phyloP scores from a whole-genome alignment of 2,329 filamentous ascomycete species.

The Fusarium pininemorale region DNA sequence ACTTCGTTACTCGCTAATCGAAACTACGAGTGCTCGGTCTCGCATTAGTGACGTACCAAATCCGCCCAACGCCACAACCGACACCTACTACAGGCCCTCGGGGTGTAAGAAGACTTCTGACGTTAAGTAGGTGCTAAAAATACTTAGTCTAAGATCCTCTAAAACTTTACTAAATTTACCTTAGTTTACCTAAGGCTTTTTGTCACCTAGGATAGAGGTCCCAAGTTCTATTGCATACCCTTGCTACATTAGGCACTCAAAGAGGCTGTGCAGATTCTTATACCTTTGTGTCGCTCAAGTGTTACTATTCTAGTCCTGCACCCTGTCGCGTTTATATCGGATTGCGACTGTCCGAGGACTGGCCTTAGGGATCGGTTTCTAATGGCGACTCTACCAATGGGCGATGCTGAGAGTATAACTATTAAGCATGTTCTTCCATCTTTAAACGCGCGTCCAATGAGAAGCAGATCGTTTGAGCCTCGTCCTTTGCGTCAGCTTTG shows the following conservation, averaged over 20 bases:
- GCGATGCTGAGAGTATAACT: not conserved
- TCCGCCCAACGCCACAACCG: conserved; percentile 35
- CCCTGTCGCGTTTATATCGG: conserved; percentile 3
- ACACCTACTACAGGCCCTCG: not conserved
- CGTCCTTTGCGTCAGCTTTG: conserved; percentile 24
- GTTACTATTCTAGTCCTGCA: conserved; percentile 24
- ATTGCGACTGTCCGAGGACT: conserved; percentile 7
- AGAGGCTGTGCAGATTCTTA: conserved; percentile 33
- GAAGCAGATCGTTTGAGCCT: conserved; percentile 21
- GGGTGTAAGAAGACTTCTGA: no score
- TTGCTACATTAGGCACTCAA: not conserved
- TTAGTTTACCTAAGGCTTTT: no score
- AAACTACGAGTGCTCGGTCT: not conserved
- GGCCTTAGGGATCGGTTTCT: conserved; percentile 6
- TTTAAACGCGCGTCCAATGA: conserved; percentile 31
- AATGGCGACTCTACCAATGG: conserved; percentile 23
- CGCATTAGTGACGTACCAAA: conserved; percentile 1
- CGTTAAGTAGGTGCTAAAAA: no score
- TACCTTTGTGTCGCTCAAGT: not conserved
- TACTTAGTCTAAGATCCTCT: no score
- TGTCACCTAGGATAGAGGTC: no score
- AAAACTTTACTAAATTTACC: no score
- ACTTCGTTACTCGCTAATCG: not conserved
- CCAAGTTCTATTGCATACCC: no score
- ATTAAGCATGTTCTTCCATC: not conserved